These are phyloP conservation scores for Cutaneotrichosporon sp. DNA, from an alignment of 1,284 basidiomycete species.

Conservation along the genomic window DNA sequence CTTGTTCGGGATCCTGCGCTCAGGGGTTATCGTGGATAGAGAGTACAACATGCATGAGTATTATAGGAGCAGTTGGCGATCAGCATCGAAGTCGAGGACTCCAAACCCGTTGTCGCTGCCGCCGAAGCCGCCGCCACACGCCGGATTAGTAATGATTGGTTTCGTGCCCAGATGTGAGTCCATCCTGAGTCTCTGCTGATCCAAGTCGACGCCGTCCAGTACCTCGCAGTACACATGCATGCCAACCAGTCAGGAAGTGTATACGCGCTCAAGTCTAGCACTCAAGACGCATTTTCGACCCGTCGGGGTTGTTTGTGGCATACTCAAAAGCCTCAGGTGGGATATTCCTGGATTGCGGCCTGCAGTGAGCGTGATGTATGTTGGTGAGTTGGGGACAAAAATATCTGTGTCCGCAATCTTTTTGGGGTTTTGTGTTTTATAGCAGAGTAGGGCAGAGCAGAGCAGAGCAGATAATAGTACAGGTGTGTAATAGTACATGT, in stretches of 20 bases:
- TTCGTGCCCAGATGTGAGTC: slow-evolving; percentile 35
- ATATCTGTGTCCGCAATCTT: too few species aligned
- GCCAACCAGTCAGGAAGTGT: slow-evolving; percentile 27
- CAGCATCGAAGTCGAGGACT: slow-evolving; percentile 29
- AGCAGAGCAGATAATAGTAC: too few species aligned
- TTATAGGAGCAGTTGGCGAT: slow-evolving; percentile 38
- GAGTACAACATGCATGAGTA: slow-evolving; percentile 43
- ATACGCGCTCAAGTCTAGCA: slow-evolving; percentile 34
- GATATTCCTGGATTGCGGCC: slow-evolving; percentile 40
- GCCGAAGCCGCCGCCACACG: slow-evolving; percentile 25
- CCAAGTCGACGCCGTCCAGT: slow-evolving; percentile 39
- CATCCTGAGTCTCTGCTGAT: background rate
- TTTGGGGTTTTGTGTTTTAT: too few species aligned
- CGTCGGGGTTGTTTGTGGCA: slow-evolving; percentile 39
- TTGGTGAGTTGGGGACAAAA: too few species aligned
- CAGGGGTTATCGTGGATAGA: background rate
- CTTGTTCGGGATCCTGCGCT: slow-evolving; percentile 14
- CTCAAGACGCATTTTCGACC: slow-evolving; percentile 37
- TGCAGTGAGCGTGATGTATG: too few species aligned
- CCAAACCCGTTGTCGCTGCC: slow-evolving; percentile 31
- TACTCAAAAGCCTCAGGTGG: slow-evolving; percentile 41
- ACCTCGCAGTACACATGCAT: slow-evolving; percentile 26
- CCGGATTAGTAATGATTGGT: slow-evolving; percentile 39
- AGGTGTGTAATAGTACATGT: too few species aligned
- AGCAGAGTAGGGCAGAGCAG: too few species aligned